Conservation (phyloP, 2,329 filamentous ascomycete genomes). For the Colletotrichum echinochloae region DNA sequence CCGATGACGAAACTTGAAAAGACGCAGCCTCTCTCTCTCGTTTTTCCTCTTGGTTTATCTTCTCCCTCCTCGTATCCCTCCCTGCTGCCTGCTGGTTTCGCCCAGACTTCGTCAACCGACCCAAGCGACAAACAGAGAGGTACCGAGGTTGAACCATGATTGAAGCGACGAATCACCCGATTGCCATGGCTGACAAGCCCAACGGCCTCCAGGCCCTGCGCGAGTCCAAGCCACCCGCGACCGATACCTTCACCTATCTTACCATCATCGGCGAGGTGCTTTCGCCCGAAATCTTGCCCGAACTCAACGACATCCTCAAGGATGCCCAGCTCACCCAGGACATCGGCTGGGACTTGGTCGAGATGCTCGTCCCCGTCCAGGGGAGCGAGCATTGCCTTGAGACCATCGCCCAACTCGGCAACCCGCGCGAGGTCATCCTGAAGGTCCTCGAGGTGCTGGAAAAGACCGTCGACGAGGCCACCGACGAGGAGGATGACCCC, state of each 20-base stretch:
- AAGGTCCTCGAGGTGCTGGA: constrained; percentile 82
- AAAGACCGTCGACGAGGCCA: constrained; percentile 58
- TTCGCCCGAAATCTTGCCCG: constrained; percentile 73
- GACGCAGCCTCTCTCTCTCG: constrained; percentile 16
- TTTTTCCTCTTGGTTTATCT: constrained; percentile 30
- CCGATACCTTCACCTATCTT: constrained; percentile 80
- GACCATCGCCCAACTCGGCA: constrained; percentile 81
- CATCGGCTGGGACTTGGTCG: constrained; percentile 87
- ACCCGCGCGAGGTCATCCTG: constrained; percentile 84
- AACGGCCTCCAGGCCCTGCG: constrained; percentile 59
- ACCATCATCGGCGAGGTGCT: constrained; percentile 82
- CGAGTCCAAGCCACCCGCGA: constrained; percentile 63
- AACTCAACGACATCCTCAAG: constrained; percentile 76
- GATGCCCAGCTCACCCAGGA: constrained; percentile 77
- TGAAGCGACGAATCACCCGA: constrained; percentile 33
- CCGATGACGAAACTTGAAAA: constrained; percentile 35
- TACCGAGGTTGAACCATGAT: constrained; percentile 27
- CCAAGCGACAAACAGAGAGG: constrained; percentile 7
- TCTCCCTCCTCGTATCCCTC: constrained; percentile 19
- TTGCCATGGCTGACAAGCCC: constrained; percentile 47
- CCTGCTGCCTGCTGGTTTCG: background rate
- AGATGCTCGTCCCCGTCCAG: constrained; percentile 76
- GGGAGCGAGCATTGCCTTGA: constrained; percentile 78
- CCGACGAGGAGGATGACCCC: constrained; percentile 53
- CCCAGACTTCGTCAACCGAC: constrained; percentile 5